Base-by-base conservation (phyloP, 1,139 yeast genomes). In the Candida labiduridarum region DNA sequence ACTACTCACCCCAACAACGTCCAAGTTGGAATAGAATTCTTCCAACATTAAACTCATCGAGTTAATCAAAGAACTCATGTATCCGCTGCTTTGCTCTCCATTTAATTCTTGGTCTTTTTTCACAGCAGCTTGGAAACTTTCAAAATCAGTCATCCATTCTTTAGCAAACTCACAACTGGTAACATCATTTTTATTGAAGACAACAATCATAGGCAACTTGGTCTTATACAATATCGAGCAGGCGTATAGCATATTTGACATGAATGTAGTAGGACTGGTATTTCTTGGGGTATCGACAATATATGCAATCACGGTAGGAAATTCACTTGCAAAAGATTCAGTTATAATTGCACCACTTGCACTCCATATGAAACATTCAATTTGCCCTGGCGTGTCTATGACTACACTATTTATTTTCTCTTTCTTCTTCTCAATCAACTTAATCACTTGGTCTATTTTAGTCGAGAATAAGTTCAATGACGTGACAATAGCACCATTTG, bases 71-170 rank as follows among this genome's bases (percentile, higher is more conserved):
- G 97, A 89, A 48, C 90, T 84, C 99, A 95, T 94, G 68, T 94
- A 95, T 2, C 97, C 97, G 1, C 94, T 84, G 18, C 88, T 88
- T 50, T 81, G 84, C 47, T 85, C 87, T 36, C 84, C 88, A 57
- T 83, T 85, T 51, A 82, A 68, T 43, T 87, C 85, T 48, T 74
- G 71, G 61, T 86, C 87, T 38, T 77, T 76, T 58, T 79, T 77
- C 53, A 92, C 73, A 1, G 96, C 96, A 36, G 71, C 73, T 67
- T 94, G 99, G 74, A 95, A 95, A 16, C 83, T 78, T 67, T 94
- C 98, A 68, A 95, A 95, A 68, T 95, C 99, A 3, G 86, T 82
- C 98, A 95, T 91, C 99, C 99, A 95, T 57, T 90, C 96, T 64
- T 84, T 86, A 29, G 97, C 97, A 70, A 91, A 91, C 48, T 82